Evolutionary conservation across 2,329 filamentous ascomycete species (phyloP), one percentile per base, ranked within the genome.

Genomic region (Fusarium aywerte): DNA sequence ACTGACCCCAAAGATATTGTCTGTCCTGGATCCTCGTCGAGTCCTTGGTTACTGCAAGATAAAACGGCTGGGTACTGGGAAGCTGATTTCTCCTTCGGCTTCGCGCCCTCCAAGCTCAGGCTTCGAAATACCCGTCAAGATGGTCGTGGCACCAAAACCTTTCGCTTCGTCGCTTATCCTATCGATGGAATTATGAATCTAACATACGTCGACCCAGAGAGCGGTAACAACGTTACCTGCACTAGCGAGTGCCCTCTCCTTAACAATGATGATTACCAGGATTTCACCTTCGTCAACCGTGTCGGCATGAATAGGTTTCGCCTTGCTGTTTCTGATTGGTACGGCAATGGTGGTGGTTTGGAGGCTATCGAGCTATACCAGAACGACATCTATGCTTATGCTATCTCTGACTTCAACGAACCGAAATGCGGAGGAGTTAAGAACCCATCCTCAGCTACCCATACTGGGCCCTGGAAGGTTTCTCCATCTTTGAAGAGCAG

Each of bases 121-220:
- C 82, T 99, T 23, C 93, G 91, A 83, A 99, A 99, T 79, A 96
- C 95, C 4, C 89, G 92, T 70, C 84, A 89, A 51, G 88, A 96
- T 72, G 93, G 92, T 50, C 89, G 93, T 67, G 94, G 96, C 29
- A 97, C 94, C 29, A 92, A 92, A 80, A 92, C 90, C 0, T 99
- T 92, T 81, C 89, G 93, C 58, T 96, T 93, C 75, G 92, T 92
- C 21, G 92, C 93, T 18, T 82, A 95, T 59, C 94, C 95, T 7
- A 88, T 95, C 73, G 90, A 92, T 65, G 96, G 96, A 51, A 97
- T 99, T 76, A 92, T 99, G 89, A 97, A 98, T 79, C 85, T 99
- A 74, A 97, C 93, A 35, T 98, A 96, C 72, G 89, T 89, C 66
- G 93, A 98, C 74, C 90, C 91, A 23, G 81, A 76, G 36, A 91